Evolutionary conservation across 495 filamentous ascomycete species (phyloP), one percentile per base, ranked within the genome.

Genomic region (Niebla homalea): DNA sequence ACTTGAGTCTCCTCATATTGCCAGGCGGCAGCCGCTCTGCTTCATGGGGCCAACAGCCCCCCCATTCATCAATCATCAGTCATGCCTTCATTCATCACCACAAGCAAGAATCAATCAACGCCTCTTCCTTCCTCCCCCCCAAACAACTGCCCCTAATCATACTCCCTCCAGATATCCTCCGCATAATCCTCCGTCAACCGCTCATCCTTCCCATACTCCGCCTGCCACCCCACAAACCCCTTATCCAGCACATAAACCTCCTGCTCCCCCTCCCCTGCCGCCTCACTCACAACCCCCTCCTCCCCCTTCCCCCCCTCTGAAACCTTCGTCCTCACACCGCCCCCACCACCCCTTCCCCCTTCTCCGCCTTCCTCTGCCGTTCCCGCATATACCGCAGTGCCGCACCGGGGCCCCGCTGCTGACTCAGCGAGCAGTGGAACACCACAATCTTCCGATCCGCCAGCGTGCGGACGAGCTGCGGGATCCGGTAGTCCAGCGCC

Each of bases 391-490:
- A 90, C 60, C 67, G 57, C 50, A 84, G 57, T 11, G 85, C 86
- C 36, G 85, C 84, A 23, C 66, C 64, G 1, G 85, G 85, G 0
- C 85, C 85, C 3, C 92, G 76, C 67, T 92, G 84, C 70, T 97
- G 92, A 55, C 83, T 87, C 26, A 97, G 69, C n/a, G 85, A 83
- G 67, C 92, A 98, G 67, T 98, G 93, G 64, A 98, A 98, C 16
- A 98, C 78, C 20, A 98, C 86, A 37, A 73, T 80, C 39, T 93
- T 75, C 60, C 85, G 87, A 60, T 84, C 81, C 52, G 80, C 65
- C 26, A 96, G 77, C 48, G 76, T 81, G 46, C 85, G 82, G 3
- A 94, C 75, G 23, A 98, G 77, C 53, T 87, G 85, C 0, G 92
- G 87, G 52, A 89, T 74, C 51, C 72, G 78, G 62, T 78, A 72